Conservation (phyloP, 441 rosid species). For the Geranium incanum region DNA sequence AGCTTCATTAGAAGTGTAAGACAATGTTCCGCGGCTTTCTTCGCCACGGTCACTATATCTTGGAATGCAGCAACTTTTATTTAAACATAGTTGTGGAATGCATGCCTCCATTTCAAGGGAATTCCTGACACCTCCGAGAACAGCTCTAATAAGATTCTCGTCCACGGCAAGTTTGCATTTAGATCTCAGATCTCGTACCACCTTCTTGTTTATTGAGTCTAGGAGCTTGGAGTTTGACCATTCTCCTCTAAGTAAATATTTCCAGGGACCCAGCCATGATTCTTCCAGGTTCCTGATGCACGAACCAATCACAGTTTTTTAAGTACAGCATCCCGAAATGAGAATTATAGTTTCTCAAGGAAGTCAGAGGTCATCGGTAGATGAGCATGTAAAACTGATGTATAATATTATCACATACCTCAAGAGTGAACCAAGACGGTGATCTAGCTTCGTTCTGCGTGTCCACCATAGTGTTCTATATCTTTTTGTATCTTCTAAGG, state of each 20-base stretch:
- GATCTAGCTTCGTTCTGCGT: constrained; percentile 72
- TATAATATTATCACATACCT: constrained; percentile 35
- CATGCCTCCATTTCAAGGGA: constrained; percentile 38
- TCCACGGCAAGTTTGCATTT: constrained; percentile 65
- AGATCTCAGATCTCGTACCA: constrained; percentile 50
- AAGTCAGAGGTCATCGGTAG: background rate
- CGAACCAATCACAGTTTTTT: constrained; percentile 3
- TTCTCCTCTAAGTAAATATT: constrained; percentile 60
- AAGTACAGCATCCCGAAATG: background rate
- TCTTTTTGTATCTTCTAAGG: constrained; percentile 52
- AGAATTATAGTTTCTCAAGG: background rate
- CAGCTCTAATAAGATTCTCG: constrained; percentile 50
- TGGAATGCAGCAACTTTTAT: constrained; percentile 58
- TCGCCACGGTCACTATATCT: constrained; percentile 34
- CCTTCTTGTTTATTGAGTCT: constrained; percentile 42
- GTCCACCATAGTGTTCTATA: constrained; percentile 66
- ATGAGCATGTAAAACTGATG: background rate
- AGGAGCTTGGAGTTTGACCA: constrained; percentile 36
- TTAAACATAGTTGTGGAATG: constrained; percentile 37
- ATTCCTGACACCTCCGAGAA: constrained; percentile 48
- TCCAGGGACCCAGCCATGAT: constrained; percentile 85
- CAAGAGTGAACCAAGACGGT: constrained; percentile 53
- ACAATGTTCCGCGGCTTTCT: constrained; percentile 30
- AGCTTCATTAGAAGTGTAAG: constrained; percentile 24
- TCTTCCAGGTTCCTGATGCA: constrained; percentile 69